Evolutionary conservation across 257 asterid genomes (phyloP).

Genomic region (Coffea eugenioides): DNA sequence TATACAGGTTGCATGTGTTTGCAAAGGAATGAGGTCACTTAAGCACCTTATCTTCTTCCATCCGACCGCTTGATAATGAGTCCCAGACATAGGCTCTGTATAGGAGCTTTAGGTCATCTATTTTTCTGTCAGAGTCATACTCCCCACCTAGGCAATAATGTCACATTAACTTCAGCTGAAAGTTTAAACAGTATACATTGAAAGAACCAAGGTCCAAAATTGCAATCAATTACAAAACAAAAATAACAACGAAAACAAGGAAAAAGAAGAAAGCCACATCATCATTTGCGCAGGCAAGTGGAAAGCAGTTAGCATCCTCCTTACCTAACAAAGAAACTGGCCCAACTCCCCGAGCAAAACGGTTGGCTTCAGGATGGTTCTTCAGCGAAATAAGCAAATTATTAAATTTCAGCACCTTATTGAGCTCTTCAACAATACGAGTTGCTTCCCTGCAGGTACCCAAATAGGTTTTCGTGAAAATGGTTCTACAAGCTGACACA

Average conservation of each 20-base stretch:
- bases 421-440: conserved; percentile 71
- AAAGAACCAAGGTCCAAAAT: conserved; percentile 6
- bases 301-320: conserved; percentile 11
- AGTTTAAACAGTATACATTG: conserved; percentile 9
- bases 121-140: conserved; percentile 71
- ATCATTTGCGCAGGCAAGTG: conserved; percentile 10
- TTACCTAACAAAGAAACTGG: conserved; percentile 76
- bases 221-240: conserved; percentile 2
- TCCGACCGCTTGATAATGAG: conserved; percentile 75
- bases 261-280: conserved; percentile 3
- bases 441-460: conserved; percentile 42
- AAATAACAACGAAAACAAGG: conserved; percentile 19
- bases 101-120: conserved; percentile 79
- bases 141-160: conserved; percentile 64
- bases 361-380: conserved; percentile 75
- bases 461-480: conserved; percentile 9
- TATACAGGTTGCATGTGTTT: neutral
- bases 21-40: conserved; percentile 3
- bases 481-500: neutral
- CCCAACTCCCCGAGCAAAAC: conserved; percentile 85
- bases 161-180: conserved; percentile 20
- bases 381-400: conserved; percentile 63
- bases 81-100: conserved; percentile 68
- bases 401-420: conserved; percentile 71
- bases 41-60: conserved; percentile 89